phyloP scores from a whole-genome alignment of 179 eudicot genomes.

The Silene noctiflora region DNA sequence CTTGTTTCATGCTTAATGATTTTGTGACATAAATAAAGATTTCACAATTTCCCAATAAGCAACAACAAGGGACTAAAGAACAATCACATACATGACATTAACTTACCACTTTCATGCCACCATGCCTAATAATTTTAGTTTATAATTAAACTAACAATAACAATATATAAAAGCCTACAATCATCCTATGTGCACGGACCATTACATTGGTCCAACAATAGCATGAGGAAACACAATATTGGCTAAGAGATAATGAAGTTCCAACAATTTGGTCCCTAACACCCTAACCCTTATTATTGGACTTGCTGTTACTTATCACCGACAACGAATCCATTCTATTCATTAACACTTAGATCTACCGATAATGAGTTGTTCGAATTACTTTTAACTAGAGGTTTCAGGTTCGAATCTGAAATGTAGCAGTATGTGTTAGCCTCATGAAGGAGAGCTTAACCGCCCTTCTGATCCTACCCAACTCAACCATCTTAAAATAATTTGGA shows the following conservation, averaged over 20 bases:
- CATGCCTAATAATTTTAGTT: constrained; percentile 19
- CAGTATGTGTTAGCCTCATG: too few relatives aligned
- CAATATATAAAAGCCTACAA: neutral
- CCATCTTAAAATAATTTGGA: too few relatives aligned
- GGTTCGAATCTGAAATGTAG: too few relatives aligned
- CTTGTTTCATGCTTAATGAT: constrained; percentile 17
- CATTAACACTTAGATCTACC: too few relatives aligned
- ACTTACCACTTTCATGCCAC: constrained; percentile 18
- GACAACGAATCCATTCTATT: neutral
- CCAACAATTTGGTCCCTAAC: neutral
- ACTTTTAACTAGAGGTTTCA: too few relatives aligned
- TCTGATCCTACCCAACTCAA: too few relatives aligned
- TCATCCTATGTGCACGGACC: constrained; percentile 16
- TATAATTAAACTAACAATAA: constrained; percentile 6
- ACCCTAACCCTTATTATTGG: too few relatives aligned
- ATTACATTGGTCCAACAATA: constrained; percentile 8
- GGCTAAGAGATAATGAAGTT: neutral
- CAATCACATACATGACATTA: constrained; percentile 22
- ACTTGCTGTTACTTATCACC: neutral
- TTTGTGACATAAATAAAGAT: constrained; percentile 9
- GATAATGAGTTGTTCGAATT: too few relatives aligned
- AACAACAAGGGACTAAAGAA: constrained; percentile 13
- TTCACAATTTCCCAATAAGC: constrained; percentile 4
- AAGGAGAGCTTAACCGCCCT: too few relatives aligned
- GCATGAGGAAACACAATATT: constrained; percentile 8